Percentiles rank a stretch among this genome's conserved stretches.
These are phyloP conservation scores for Emydomyces testavorans DNA, from an alignment of 2,329 filamentous ascomycete genomes.

Conservation along the genomic window DNA sequence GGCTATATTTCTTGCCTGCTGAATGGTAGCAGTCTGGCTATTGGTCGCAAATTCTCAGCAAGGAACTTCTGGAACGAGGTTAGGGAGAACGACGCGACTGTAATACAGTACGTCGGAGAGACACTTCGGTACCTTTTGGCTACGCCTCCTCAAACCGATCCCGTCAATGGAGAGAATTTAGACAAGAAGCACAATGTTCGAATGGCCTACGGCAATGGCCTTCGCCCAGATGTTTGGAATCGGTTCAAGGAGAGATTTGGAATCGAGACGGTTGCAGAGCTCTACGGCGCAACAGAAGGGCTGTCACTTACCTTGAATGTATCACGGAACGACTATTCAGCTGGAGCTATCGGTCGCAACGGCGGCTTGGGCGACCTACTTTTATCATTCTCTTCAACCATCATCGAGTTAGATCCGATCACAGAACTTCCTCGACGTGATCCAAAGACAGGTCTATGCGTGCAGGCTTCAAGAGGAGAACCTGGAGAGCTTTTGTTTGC, in stretches of 20 bases:
- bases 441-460: slow-evolving; percentile 57
- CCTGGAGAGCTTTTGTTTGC: slow-evolving; percentile 64
- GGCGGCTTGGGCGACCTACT: slow-evolving; percentile 51
- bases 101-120: slow-evolving; percentile 80
- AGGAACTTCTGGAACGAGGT: slow-evolving; percentile 66
- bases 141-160: slow-evolving; percentile 50
- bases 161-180: slow-evolving; percentile 52
- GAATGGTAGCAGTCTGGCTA: slow-evolving; percentile 53
- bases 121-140: slow-evolving; percentile 72
- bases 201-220: slow-evolving; percentile 69
- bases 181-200: slow-evolving; percentile 65
- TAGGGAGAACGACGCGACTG: slow-evolving; percentile 56
- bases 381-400: slow-evolving; percentile 40
- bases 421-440: slow-evolving; percentile 58
- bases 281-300: slow-evolving; percentile 70
- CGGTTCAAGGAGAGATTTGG: slow-evolving; percentile 70
- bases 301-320: slow-evolving; percentile 60
- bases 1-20: slow-evolving; percentile 53
- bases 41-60: slow-evolving; percentile 69
- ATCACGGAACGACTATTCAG: slow-evolving; percentile 57
- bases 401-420: slow-evolving; percentile 61
- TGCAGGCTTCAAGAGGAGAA: slow-evolving; percentile 45
- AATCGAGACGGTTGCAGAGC: slow-evolving; percentile 61
- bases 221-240: slow-evolving; percentile 78
- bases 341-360: slow-evolving; percentile 66